A percentile compares a stretch with the other conserved stretches of the same genome.
Evolutionary conservation across 2,329 filamentous ascomycete genomes (phyloP).

Genomic region (Diplocarpon mali): DNA sequence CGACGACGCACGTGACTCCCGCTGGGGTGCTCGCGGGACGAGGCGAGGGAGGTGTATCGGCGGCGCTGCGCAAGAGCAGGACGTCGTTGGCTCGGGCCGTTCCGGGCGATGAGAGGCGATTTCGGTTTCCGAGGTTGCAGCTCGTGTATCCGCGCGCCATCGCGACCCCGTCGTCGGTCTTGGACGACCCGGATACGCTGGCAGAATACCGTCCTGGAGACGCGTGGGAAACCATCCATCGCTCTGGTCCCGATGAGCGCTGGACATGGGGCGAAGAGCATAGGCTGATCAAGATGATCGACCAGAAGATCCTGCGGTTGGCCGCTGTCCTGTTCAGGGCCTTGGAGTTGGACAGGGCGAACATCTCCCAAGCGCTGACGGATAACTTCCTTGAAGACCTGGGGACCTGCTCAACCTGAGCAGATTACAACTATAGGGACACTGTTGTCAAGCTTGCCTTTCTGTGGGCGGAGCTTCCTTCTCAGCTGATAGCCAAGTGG

Average conservation of each 20-base stretch:
- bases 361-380: slow-evolving; percentile 46
- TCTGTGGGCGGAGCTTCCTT: slow-evolving; percentile 42
- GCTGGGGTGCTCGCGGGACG: too few relatives aligned
- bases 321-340: slow-evolving; percentile 49
- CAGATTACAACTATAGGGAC: slow-evolving; percentile 38
- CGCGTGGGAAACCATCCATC: slow-evolving; percentile 19
- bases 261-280: slow-evolving; percentile 24
- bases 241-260: slow-evolving; percentile 20
- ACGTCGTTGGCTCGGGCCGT: slow-evolving; percentile 9
- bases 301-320: slow-evolving; percentile 27
- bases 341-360: slow-evolving; percentile 49
- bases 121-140: slow-evolving; percentile 18
- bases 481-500: slow-evolving; percentile 38
- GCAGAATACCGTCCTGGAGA: slow-evolving; percentile 20
- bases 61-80: neutral
- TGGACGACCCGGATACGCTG: slow-evolving; percentile 19
- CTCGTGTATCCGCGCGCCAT: slow-evolving; percentile 16
- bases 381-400: slow-evolving; percentile 43
- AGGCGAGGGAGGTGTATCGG: too few relatives aligned
- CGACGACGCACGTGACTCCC: neutral
- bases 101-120: slow-evolving; percentile 14
- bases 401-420: too few relatives aligned
- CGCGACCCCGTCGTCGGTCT: slow-evolving; percentile 21
- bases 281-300: slow-evolving; percentile 20
- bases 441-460: slow-evolving; percentile 30